phyloP scores from a whole-genome alignment of 2,329 filamentous ascomycete genomes.

The Bipolaris sorokiniana region DNA sequence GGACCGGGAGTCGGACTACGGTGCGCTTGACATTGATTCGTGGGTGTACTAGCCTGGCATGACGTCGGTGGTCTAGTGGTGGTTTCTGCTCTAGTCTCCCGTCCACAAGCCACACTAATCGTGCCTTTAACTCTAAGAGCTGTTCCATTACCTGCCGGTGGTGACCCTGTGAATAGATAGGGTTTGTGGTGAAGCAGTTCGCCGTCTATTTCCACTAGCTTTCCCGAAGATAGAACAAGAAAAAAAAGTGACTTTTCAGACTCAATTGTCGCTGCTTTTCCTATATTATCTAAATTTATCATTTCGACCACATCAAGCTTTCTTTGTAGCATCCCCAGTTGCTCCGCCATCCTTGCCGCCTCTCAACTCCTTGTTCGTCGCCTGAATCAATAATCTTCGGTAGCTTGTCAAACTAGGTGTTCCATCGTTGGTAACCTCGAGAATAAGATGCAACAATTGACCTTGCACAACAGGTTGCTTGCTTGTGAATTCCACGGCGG shows the following conservation, averaged over 20 bases:
- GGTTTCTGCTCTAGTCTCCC: background rate
- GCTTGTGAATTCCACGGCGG: slow-evolving; percentile 48
- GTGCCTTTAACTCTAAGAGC: background rate
- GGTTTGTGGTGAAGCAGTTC: no score
- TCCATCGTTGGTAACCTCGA: slow-evolving; percentile 57
- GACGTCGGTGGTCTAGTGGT: slow-evolving; percentile 11
- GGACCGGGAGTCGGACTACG: background rate
- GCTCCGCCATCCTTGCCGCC: slow-evolving; percentile 11
- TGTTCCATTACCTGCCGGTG: no score
- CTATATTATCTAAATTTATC: background rate
- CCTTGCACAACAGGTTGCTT: slow-evolving; percentile 49
- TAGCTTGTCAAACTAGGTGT: slow-evolving; percentile 56
- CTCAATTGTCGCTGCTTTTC: no score
- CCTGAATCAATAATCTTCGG: slow-evolving; percentile 52
- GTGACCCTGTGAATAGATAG: no score
- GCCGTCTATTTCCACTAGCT: no score
- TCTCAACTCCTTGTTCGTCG: slow-evolving; percentile 40
- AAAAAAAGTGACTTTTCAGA: no score
- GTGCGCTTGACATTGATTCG: background rate
- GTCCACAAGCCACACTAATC: background rate
- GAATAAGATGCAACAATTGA: slow-evolving; percentile 57
- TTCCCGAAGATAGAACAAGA: no score
- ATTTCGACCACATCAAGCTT: background rate
- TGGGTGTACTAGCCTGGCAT: background rate
- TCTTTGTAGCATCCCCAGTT: slow-evolving; percentile 1